Conservation (phyloP, 2,329 filamentous ascomycete genomes). For the Epichloe hybrida region DNA sequence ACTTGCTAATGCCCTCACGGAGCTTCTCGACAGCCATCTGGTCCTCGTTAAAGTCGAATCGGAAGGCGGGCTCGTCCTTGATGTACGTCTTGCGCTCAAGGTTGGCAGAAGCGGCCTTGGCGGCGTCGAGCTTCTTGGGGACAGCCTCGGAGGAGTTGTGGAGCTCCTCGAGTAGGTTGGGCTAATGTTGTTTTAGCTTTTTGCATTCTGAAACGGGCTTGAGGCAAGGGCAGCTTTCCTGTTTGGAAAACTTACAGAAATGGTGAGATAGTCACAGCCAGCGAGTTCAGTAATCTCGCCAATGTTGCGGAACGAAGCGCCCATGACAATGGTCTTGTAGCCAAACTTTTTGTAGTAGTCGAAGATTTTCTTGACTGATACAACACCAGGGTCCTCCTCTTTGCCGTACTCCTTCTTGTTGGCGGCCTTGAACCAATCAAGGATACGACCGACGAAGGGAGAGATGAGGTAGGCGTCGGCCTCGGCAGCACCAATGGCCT, state of each 20-base stretch:
- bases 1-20: constrained; percentile 98
- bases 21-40: constrained; percentile 99
- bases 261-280: constrained; percentile 97
- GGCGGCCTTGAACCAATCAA: constrained; percentile 97
- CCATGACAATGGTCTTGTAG: constrained; percentile 99
- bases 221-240: constrained; percentile 9
- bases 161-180: constrained; percentile 86
- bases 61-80: constrained; percentile 78
- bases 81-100: constrained; percentile 87
- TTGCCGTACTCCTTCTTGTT: constrained; percentile 88
- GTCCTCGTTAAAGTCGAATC: constrained; percentile 99
- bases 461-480: constrained; percentile 95
- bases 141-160: constrained; percentile 70
- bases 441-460: constrained; percentile 96
- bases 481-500: constrained; percentile 94
- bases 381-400: constrained; percentile 89
- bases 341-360: constrained; percentile 99
- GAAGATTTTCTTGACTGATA: constrained; percentile 86
- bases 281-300: constrained; percentile 98
- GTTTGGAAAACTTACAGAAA: constrained; percentile 52
- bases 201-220: background rate
- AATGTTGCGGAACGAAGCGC: constrained; percentile 89
- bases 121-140: constrained; percentile 82
- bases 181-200: constrained; percentile 32
- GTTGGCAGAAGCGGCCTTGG: constrained; percentile 50